Conservation (phyloP, 1,139 yeast genomes). For the Geotrichum australiense region DNA sequence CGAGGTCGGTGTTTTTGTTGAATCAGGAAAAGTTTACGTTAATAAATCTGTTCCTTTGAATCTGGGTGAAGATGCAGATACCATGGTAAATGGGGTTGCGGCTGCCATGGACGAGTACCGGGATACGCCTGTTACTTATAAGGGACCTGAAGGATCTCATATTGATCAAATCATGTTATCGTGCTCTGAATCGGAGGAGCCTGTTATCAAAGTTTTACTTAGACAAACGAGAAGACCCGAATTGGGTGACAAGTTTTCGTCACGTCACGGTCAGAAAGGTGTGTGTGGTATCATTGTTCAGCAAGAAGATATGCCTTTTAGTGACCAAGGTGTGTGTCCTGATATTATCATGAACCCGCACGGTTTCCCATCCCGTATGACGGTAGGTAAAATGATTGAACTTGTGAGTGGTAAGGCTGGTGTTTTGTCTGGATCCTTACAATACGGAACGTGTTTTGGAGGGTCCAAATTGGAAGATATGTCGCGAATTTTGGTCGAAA, state of each 20-base stretch:
- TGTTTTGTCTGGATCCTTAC: conserved; percentile 81
- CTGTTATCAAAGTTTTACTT: conserved; percentile 79
- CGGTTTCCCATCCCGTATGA: conserved; percentile 99
- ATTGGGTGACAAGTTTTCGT: conserved; percentile 93
- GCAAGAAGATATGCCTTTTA: conserved; percentile 94
- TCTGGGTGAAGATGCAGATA: conserved; percentile 50
- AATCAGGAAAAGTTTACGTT: conserved; percentile 88
- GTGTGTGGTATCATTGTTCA: conserved; percentile 97
- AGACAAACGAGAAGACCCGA: conserved; percentile 98
- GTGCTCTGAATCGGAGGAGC: conserved; percentile 91
- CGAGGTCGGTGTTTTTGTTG: conserved; percentile 87
- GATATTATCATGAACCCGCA: conserved; percentile 98
- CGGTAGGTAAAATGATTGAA: conserved; percentile 98
- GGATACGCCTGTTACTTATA: conserved; percentile 85
- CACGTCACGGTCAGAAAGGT: conserved; percentile 98
- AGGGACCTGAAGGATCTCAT: conserved; percentile 93
- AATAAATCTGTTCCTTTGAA: conserved; percentile 89
- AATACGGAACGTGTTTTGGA: conserved; percentile 97
- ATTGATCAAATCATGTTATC: conserved; percentile 98
- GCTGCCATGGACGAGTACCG: conserved; percentile 48
- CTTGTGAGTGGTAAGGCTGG: conserved; percentile 96
- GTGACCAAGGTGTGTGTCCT: conserved; percentile 82
- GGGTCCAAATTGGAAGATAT: conserved; percentile 93
- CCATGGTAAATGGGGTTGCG: conserved; percentile 22
- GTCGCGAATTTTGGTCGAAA: conserved; percentile 85